Conservation (phyloP, 164 flowering plant species). For the Dillenia suffruticosa region DNA sequence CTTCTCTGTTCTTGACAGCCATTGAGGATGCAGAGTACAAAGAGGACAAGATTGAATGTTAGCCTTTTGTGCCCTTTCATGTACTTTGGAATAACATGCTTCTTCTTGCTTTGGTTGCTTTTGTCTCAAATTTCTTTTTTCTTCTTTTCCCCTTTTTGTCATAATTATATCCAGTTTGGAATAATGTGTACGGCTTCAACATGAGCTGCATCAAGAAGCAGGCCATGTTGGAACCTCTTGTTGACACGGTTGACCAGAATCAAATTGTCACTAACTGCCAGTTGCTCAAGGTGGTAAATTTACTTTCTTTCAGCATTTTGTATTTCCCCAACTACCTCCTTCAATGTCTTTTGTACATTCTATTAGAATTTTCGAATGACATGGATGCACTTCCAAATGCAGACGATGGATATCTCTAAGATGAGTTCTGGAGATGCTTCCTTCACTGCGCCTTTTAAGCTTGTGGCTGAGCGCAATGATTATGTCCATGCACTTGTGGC, state of each 20-base stretch:
- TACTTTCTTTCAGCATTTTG: neutral
- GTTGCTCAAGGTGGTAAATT: slow-evolving; percentile 64
- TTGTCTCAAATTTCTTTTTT: neutral
- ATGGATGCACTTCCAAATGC: slow-evolving; percentile 11
- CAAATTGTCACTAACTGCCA: slow-evolving; percentile 91
- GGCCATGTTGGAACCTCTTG: slow-evolving; percentile 93
- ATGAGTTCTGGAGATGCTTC: slow-evolving; percentile 93
- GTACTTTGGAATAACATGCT: neutral
- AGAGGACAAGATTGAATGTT: slow-evolving; percentile 97
- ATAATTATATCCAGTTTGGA: slow-evolving; percentile 62
- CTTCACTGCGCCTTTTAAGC: slow-evolving; percentile 91
- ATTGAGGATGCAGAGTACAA: slow-evolving; percentile 99
- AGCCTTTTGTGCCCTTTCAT: slow-evolving; percentile 15
- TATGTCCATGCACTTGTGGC: slow-evolving; percentile 97
- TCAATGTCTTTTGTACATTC: neutral
- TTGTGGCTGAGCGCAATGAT: slow-evolving; percentile 85
- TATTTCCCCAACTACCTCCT: neutral
- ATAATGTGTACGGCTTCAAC: slow-evolving; percentile 90
- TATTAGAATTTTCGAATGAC: neutral
- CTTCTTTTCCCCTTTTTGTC: too few relatives aligned
- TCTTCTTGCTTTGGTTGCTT: neutral
- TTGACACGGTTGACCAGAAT: slow-evolving; percentile 89
- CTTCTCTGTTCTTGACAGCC: slow-evolving; percentile 86
- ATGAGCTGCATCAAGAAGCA: slow-evolving; percentile 97
- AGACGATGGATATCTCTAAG: slow-evolving; percentile 98